Conservation (phyloP, 2,329 filamentous ascomycete genomes). For the Fusarium sp. region DNA sequence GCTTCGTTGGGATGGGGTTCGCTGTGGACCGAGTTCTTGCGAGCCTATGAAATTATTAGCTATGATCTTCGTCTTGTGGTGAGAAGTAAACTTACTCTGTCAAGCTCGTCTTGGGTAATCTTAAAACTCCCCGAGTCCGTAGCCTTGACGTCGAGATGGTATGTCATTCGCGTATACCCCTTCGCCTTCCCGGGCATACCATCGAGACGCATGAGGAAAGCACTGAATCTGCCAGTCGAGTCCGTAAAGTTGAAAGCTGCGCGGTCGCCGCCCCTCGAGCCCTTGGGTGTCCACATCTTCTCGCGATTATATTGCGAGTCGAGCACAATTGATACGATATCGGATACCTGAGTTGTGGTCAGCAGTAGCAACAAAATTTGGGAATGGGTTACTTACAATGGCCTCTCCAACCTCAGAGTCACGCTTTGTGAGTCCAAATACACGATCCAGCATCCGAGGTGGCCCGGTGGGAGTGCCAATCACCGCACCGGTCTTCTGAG, state of each 20-base stretch:
- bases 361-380: background rate
- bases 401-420: slow-evolving; percentile 9
- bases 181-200: background rate
- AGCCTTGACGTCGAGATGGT: background rate
- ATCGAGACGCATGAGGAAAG: background rate
- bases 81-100: background rate
- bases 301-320: slow-evolving; percentile 10
- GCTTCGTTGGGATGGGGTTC: background rate
- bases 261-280: background rate
- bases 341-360: slow-evolving; percentile 7
- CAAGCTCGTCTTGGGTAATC: slow-evolving; percentile 1
- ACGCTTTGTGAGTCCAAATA: background rate
- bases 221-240: background rate
- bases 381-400: background rate
- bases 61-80: background rate
- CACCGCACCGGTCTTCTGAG: background rate
- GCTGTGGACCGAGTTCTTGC: slow-evolving; percentile 1
- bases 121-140: background rate
- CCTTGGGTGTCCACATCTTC: background rate
- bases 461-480: background rate
- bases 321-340: background rate
- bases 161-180: background rate
- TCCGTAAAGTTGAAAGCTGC: background rate
- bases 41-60: background rate
- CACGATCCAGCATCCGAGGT: background rate